Evolutionary conservation across 148 eudicot genomes (phyloP), one percentile per base, ranked within the genome.

Genomic region (Rhododendron ferrugineum): DNA sequence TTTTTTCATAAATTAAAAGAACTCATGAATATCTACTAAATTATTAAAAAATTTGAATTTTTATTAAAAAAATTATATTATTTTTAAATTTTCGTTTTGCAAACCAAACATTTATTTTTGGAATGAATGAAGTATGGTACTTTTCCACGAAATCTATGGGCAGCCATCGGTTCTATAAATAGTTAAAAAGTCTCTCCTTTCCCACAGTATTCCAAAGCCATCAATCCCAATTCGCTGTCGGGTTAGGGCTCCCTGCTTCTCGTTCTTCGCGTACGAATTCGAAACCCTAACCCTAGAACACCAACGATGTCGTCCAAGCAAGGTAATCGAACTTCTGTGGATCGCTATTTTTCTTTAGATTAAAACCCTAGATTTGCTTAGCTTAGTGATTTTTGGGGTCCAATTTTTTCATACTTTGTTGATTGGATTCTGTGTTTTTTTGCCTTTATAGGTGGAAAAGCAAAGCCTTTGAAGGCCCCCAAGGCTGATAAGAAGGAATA

Each of bases 401-500:
- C 1, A 54, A 11, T 82, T 47, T 47, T 11, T 5, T 28, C 7
- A 0, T 32, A 5, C 6, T 30, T 30, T 30, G 22, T 70, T 70
- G 18, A 70, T 70, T 30, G 75, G 9, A 6, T 70, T 4, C 62
- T 56, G 7, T 54, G 15, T 40, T 77, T 26, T 40, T 70, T 30
- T 1, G 5, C 37, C 75, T 5, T 16, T 18, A 56, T 49, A 62
- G 95, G 98, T 90, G 99, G 99, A 89, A 96, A 96, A 86, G 90
- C 92, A 40, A 96, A 96, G 93, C 99, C 99, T 79, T 94, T 96
- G 94, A 96, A 96, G 95, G 88, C 86, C 74, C 99, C 99, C 40
- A 94, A 95, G 90, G 87, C 92, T 85, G 96, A 92, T 0, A 91
- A 91, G 89, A 90, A 90, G 85, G 98, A 94, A n/a, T 91, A 93